phyloP scores from a whole-genome alignment of 2,329 filamentous ascomycete species.

The Fusarium agapanthi region DNA sequence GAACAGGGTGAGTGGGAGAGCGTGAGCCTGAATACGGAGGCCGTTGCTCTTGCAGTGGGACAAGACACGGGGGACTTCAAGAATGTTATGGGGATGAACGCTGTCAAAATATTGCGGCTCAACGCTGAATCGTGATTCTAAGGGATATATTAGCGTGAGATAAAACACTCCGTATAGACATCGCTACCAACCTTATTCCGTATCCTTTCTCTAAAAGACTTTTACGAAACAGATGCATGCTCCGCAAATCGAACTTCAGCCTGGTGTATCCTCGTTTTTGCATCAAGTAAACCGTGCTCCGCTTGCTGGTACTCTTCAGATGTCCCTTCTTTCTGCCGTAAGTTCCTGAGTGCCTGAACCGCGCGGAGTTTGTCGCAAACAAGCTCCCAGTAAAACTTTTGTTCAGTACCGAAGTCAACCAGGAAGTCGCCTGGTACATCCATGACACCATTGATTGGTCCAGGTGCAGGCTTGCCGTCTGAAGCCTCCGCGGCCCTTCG shows the following conservation, averaged over 20 bases:
- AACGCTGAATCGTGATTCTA: constrained; percentile 37
- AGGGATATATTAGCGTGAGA: constrained; percentile 31
- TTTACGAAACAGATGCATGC: constrained; percentile 32
- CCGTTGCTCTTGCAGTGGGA: constrained; percentile 62
- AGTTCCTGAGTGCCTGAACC: constrained; percentile 48
- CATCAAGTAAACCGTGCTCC: constrained; percentile 42
- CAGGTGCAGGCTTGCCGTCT: constrained; percentile 32
- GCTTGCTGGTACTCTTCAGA: constrained; percentile 43
- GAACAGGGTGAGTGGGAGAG: constrained; percentile 75
- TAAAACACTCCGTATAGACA: constrained; percentile 27
- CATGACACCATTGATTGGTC: constrained; percentile 47
- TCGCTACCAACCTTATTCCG: constrained; percentile 30
- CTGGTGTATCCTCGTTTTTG: constrained; percentile 49
- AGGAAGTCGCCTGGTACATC: constrained; percentile 49
- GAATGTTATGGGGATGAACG: constrained; percentile 69
- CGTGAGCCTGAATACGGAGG: constrained; percentile 62
- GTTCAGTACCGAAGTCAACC: constrained; percentile 42
- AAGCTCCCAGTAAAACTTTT: constrained; percentile 51
- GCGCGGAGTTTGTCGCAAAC: constrained; percentile 54
- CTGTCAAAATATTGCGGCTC: constrained; percentile 59
- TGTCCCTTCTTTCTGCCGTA: constrained; percentile 40
- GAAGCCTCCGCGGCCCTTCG: constrained; percentile 47
- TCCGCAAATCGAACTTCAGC: constrained; percentile 50
- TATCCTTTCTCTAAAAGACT: neutral
- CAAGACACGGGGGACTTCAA: constrained; percentile 55